phyloP scores from a whole-genome alignment of 805 yeast genomes.

The Cyberlindnera suaveolens region DNA sequence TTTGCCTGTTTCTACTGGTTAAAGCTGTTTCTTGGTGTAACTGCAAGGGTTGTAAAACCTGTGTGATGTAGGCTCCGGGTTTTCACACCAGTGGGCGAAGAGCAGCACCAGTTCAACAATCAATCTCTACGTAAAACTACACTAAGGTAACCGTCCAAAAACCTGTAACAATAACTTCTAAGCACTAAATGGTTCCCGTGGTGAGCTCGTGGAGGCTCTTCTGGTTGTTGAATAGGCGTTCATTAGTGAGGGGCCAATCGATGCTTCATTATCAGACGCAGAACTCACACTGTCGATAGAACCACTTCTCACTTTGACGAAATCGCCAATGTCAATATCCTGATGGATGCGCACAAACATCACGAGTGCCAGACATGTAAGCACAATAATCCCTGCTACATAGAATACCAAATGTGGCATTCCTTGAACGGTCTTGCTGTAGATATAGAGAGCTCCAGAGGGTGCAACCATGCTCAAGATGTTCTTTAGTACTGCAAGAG shows the following conservation, averaged over 20 bases:
- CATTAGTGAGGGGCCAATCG: background rate
- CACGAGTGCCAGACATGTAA: background rate
- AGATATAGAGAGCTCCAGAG: constrained; percentile 38
- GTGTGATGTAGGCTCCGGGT: too few species aligned
- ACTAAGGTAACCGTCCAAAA: too few species aligned
- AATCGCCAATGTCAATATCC: constrained; percentile 6
- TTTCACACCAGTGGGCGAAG: too few species aligned
- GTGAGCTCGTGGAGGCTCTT: background rate
- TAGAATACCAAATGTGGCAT: constrained; percentile 33
- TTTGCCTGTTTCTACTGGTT: too few species aligned
- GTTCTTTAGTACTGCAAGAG: constrained; percentile 53
- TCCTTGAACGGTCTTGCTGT: constrained; percentile 36
- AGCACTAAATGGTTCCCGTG: background rate
- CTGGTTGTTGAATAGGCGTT: background rate
- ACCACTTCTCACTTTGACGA: background rate
- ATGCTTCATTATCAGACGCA: too few species aligned
- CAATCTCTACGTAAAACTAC: too few species aligned
- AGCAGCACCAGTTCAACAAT: too few species aligned
- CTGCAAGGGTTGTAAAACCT: too few species aligned
- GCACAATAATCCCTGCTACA: constrained; percentile 6
- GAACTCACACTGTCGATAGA: background rate
- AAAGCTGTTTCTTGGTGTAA: too few species aligned
- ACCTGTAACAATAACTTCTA: too few species aligned
- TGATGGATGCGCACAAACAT: constrained; percentile 11
- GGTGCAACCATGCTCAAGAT: constrained; percentile 44